Evolutionary conservation across 2,329 filamentous ascomycete genomes (phyloP).

Genomic region (Thielaviopsis musarum): DNA sequence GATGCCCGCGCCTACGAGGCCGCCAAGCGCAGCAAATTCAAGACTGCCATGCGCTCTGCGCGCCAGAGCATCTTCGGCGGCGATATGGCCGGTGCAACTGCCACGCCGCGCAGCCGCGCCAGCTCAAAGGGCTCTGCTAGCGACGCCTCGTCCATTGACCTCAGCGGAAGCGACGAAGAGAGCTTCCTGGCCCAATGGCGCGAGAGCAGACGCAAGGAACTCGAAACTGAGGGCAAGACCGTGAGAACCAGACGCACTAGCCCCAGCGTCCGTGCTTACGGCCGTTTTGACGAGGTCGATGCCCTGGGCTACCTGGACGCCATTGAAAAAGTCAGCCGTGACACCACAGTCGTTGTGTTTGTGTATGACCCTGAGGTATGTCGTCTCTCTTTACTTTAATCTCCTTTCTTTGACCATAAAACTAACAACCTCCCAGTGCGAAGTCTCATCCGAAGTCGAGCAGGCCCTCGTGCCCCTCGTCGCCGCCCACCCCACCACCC

Average conservation of each 20-base stretch:
- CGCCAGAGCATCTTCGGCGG: slow-evolving; percentile 39
- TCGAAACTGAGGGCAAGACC: slow-evolving; percentile 43
- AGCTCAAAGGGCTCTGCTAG: slow-evolving; percentile 28
- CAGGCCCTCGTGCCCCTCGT: slow-evolving; percentile 62
- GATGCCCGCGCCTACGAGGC: slow-evolving; percentile 64
- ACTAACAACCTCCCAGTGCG: slow-evolving; percentile 38
- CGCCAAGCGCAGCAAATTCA: slow-evolving; percentile 41
- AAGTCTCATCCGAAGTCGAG: slow-evolving; percentile 64
- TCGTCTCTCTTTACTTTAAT: slow-evolving; percentile 11
- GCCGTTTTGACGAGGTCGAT: slow-evolving; percentile 68
- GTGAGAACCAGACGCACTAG: slow-evolving; percentile 52
- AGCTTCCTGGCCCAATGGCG: slow-evolving; percentile 75
- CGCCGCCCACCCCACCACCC: slow-evolving; percentile 48
- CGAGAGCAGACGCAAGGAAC: slow-evolving; percentile 58
- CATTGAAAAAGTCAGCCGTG: slow-evolving; percentile 70
- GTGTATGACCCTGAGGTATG: slow-evolving; percentile 77
- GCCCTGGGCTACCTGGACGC: slow-evolving; percentile 88
- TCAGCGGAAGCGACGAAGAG: slow-evolving; percentile 50
- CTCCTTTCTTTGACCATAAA: not conserved
- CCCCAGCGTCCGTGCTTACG: slow-evolving; percentile 63
- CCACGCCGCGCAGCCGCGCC: slow-evolving; percentile 18
- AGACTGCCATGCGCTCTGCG: slow-evolving; percentile 32
- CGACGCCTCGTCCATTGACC: slow-evolving; percentile 19
- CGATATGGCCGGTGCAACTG: slow-evolving; percentile 19
- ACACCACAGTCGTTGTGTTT: slow-evolving; percentile 80